Percentiles rank a stretch among this genome's conserved stretches.
Conservation (phyloP, 2,329 filamentous ascomycete species). For the Dothistroma septosporum region DNA sequence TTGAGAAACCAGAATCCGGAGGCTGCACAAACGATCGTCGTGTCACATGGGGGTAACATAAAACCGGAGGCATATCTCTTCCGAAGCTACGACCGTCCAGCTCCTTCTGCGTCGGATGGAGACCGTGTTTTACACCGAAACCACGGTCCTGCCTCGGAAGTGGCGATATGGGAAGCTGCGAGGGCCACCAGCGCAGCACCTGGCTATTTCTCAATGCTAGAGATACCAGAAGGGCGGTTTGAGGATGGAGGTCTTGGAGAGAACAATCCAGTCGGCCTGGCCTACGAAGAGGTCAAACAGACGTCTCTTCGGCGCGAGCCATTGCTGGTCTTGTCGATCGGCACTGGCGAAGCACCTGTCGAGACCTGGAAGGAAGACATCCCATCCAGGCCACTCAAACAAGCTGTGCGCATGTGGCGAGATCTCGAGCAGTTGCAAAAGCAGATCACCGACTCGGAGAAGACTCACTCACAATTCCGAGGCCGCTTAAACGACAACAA, state of each 20-base stretch:
- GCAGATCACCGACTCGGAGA: conserved; percentile 9
- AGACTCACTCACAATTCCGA: conserved; percentile 6
- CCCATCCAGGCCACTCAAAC: not conserved
- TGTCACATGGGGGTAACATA: conserved; percentile 1
- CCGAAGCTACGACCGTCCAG: not conserved
- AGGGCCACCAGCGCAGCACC: conserved; percentile 23
- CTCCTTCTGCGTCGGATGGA: not conserved
- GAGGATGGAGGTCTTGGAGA: conserved; percentile 17
- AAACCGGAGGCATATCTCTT: not conserved
- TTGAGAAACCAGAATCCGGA: conserved; percentile 9
- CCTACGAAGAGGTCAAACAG: conserved; percentile 16
- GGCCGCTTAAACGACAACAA: not conserved
- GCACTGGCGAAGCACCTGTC: conserved; percentile 10
- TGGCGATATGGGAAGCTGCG: conserved; percentile 15
- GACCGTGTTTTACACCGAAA: conserved; percentile 3
- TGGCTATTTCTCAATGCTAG: conserved; percentile 13
- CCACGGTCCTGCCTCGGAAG: conserved; percentile 11
- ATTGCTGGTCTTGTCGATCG: conserved; percentile 15
- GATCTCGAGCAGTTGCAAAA: conserved; percentile 2
- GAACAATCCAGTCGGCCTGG: conserved; percentile 20
- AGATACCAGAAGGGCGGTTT: conserved; percentile 2
- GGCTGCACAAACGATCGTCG: not conserved
- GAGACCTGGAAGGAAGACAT: conserved; percentile 1
- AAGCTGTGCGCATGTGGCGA: not conserved
- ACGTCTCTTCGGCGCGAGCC: conserved; percentile 15